Evolutionary conservation across 306 rosid species (phyloP).

Genomic region (Acacia acuminata): DNA sequence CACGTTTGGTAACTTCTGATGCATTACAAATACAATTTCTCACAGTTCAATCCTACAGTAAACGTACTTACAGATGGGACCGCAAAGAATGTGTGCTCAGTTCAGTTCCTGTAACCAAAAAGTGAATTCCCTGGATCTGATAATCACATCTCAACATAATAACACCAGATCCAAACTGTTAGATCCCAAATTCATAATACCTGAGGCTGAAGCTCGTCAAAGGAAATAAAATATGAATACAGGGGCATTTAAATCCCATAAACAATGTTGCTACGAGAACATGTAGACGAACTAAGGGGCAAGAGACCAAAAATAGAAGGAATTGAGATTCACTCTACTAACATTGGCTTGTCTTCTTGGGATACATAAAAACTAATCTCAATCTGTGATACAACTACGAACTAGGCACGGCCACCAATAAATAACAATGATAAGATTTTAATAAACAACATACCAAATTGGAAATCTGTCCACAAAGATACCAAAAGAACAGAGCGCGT

Average conservation of each 20-base stretch:
- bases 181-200: slow-evolving; percentile 16
- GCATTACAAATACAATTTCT: background rate
- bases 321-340: slow-evolving; percentile 40
- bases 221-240: slow-evolving; percentile 30
- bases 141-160: background rate
- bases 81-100: background rate
- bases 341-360: slow-evolving; percentile 28
- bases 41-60: background rate
- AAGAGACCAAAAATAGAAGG: slow-evolving; percentile 21
- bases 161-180: background rate
- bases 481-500: slow-evolving; percentile 7
- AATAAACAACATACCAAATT: slow-evolving; percentile 47
- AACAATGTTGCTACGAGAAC: slow-evolving; percentile 33
- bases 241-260: slow-evolving; percentile 31
- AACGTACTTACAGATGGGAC: background rate
- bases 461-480: slow-evolving; percentile 32
- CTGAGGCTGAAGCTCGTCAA: background rate
- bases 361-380: slow-evolving; percentile 49
- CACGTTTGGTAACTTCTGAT: background rate
- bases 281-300: slow-evolving; percentile 17
- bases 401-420: slow-evolving; percentile 26
- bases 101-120: background rate
- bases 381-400: slow-evolving; percentile 40
- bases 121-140: background rate
- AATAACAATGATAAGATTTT: slow-evolving; percentile 21